Percentiles rank a stretch among this genome's conserved stretches.
These are phyloP conservation scores for Penicillium expansum DNA, from an alignment of 2,329 filamentous ascomycete species.

Conservation along the genomic window DNA sequence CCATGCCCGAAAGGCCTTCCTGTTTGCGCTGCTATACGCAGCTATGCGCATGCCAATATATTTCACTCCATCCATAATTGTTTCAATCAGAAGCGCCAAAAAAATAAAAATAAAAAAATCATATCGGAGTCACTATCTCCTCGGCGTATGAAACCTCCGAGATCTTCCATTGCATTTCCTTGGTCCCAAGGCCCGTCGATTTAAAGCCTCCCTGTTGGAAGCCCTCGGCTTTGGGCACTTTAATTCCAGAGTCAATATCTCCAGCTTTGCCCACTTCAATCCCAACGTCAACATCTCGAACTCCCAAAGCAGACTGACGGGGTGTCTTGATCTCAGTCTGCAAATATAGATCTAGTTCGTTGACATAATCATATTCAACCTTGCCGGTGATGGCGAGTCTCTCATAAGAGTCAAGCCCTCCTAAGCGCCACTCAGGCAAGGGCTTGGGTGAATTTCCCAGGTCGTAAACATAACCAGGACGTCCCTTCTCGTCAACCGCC, in stretches of 20 bases:
- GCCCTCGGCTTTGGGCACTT: neutral
- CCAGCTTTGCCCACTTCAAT: neutral
- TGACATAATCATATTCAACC: constrained; percentile 15
- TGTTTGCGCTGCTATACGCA: neutral
- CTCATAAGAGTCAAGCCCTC: constrained; percentile 19
- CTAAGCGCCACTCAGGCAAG: constrained; percentile 19
- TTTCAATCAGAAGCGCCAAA: neutral
- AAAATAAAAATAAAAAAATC: neutral
- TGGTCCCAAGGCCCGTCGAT: neutral
- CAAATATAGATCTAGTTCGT: constrained; percentile 12
- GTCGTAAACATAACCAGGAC: constrained; percentile 11
- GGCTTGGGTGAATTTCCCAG: constrained; percentile 8
- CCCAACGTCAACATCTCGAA: neutral
- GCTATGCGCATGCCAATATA: neutral
- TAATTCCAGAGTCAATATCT: neutral
- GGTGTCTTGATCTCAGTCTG: constrained; percentile 5
- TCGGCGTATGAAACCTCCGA: neutral
- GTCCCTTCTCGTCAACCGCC: constrained; percentile 3
- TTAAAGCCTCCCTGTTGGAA: neutral
- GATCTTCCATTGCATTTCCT: neutral
- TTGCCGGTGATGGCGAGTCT: constrained; percentile 15
- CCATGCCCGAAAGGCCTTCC: neutral
- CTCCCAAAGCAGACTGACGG: neutral
- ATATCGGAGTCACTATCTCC: neutral
- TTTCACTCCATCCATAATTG: neutral